Evolutionary conservation across 208 protist species (phyloP).

Genomic region (Willaertia magna): DNA sequence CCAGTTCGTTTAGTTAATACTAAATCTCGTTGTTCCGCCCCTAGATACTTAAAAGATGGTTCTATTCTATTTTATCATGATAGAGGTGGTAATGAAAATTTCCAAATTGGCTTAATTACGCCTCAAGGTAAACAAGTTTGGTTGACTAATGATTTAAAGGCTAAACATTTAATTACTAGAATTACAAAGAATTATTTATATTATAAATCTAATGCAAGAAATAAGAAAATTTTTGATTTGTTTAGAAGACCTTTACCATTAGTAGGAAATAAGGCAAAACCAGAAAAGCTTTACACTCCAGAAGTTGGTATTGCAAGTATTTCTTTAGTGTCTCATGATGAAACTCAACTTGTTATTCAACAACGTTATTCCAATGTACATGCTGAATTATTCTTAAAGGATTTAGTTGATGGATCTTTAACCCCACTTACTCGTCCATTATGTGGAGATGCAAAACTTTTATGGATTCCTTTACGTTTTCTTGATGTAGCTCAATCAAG

Average conservation of each 20-base stretch:
- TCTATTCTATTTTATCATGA: slow-evolving; percentile 1
- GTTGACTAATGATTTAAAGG: not conserved
- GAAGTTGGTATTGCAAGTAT: not conserved
- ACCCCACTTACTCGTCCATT: not conserved
- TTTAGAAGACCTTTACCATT: not conserved
- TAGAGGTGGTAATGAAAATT: not conserved
- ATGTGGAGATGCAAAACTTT: not conserved
- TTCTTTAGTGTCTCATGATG: not conserved
- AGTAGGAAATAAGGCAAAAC: not conserved
- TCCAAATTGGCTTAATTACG: slow-evolving; percentile 3
- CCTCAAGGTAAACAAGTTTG: not conserved
- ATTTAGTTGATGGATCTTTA: not conserved
- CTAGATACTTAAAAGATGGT: not conserved
- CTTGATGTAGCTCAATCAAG: not conserved
- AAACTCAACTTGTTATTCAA: not conserved
- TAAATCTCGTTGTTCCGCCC: not conserved
- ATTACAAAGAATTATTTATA: not conserved
- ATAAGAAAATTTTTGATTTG: not conserved
- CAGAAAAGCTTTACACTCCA: not conserved
- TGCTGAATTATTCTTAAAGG: not conserved
- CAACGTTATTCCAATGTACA: not conserved
- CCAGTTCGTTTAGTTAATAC: not conserved
- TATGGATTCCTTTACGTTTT: not conserved
- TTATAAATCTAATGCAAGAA: not conserved
- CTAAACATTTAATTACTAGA: not conserved